phyloP scores from a whole-genome alignment of 768 basidiomycete species.

The Lactarius deliciosus region DNA sequence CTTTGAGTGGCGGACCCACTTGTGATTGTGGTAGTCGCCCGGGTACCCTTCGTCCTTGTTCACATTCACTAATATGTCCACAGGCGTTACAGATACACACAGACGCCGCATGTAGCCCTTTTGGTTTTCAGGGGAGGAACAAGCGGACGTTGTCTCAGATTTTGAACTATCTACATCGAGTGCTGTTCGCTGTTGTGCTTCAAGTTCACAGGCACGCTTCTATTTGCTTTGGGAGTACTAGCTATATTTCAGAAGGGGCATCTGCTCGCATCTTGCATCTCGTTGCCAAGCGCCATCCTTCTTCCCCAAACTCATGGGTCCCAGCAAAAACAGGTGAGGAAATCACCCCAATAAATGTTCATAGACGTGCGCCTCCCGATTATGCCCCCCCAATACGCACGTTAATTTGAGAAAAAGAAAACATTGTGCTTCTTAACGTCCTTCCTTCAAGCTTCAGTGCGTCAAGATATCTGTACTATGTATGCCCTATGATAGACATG shows the following conservation, averaged over 20 bases:
- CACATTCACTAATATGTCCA: background rate
- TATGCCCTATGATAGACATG: background rate
- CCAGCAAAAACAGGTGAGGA: background rate
- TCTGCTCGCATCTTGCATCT: background rate
- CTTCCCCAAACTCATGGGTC: background rate
- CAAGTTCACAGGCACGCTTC: background rate
- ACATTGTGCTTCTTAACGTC: background rate
- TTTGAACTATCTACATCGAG: background rate
- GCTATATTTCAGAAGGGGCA: background rate
- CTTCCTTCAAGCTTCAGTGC: background rate
- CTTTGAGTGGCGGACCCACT: background rate
- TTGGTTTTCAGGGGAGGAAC: background rate
- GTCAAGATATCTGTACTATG: background rate
- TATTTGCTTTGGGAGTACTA: background rate
- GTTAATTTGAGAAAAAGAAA: background rate
- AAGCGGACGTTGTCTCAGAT: background rate
- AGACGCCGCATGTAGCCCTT: constrained; percentile 1
- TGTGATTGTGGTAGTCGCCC: background rate
- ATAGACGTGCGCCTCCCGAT: background rate
- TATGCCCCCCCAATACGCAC: background rate
- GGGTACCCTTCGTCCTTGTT: background rate
- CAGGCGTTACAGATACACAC: background rate
- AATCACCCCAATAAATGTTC: background rate
- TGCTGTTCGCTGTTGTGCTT: background rate
- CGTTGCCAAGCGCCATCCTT: background rate